Base-by-base conservation (phyloP, 176 grass and related monocot genomes). In the Elaeis guineensis region DNA sequence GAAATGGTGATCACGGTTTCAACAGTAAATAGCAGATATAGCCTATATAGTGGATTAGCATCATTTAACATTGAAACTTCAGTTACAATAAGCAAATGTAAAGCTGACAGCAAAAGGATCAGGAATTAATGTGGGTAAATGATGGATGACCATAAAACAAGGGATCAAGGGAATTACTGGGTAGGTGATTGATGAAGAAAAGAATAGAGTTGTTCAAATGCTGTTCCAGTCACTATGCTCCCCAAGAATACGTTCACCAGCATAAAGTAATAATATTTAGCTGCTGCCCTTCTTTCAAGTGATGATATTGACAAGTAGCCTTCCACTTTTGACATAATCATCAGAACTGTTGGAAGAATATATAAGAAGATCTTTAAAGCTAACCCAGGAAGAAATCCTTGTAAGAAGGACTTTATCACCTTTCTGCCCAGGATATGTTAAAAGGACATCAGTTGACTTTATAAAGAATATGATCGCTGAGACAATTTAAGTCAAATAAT, bases 191-290 rank as follows among this genome's bases (percentile, higher is more conserved):
- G 51, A 26, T 91, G 92, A 29, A 97, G 66, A 71, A 97, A 97
- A 19, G 69, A 72, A 70, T 88, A 70, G 62, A 97, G 76, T 50
- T 97, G 92, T 56, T 97, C 81, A 78, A 97, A 97, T 51, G 92
- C 92, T 53, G 87, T 89, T 72, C 92, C 92, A 50, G 84, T 70
- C 11, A 97, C 88, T 79, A 97, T 85, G 59, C 92, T 97, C 72
- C 92, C 92, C 17, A 97, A 72, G 72, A 97, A 97, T 8, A 97
- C 92, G 61, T 97, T 97, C 50, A 97, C 76, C 28, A 97, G 49
- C 83, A 97, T 97, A 55, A 97, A 97, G 84, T 97, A 97, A 64
- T 97, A 97, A 78, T 91, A 97, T 80, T 97, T 97, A 25, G 87
- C 80, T 64, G 92, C 81, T 54, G 87, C 77, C 49, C 80, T 91